A percentile compares a stretch with the other conserved stretches of the same genome.
These are phyloP conservation scores for Durio zibethinus DNA, from an alignment of 345 rosid species.

Conservation along the genomic window DNA sequence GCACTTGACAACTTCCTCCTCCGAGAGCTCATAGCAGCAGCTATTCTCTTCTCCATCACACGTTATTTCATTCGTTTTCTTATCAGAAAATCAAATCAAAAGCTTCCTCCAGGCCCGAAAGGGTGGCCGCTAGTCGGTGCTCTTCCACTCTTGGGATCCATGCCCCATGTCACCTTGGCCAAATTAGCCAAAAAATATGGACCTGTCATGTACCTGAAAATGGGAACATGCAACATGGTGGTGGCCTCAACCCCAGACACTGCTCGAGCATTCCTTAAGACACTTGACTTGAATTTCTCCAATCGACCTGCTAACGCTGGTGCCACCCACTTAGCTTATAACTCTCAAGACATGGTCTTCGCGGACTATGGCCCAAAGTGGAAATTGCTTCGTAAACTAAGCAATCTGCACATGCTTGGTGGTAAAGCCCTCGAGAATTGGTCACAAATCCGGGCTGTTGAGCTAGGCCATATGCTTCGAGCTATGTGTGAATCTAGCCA, in stretches of 20 bases:
- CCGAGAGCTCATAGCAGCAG: constrained; percentile 19
- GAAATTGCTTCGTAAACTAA: constrained; percentile 54
- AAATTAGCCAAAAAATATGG: constrained; percentile 52
- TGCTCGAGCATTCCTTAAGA: constrained; percentile 52
- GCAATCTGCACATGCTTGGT: constrained; percentile 59
- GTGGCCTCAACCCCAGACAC: constrained; percentile 57
- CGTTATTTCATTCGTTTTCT: constrained; percentile 20
- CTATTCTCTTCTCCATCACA: constrained; percentile 30
- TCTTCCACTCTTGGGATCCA: constrained; percentile 47
- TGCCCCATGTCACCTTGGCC: constrained; percentile 56
- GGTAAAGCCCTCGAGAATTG: constrained; percentile 55
- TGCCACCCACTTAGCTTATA: constrained; percentile 50
- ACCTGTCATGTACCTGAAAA: constrained; percentile 46
- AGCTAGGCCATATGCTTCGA: constrained; percentile 48
- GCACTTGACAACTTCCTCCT: constrained; percentile 10
- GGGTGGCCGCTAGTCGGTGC: constrained; percentile 61
- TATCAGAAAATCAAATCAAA: not conserved
- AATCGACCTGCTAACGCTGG: constrained; percentile 55
- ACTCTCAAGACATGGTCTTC: constrained; percentile 62
- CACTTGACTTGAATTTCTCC: constrained; percentile 52
- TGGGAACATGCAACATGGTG: constrained; percentile 50
- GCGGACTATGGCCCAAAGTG: constrained; percentile 52
- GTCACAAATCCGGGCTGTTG: constrained; percentile 29
- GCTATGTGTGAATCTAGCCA: constrained; percentile 36
- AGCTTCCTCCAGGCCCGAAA: constrained; percentile 47